Percentiles rank a stretch among this genome's conserved stretches.
Evolutionary conservation across 2,329 filamentous ascomycete species (phyloP).

Genomic region (Tympanopsis confertula): DNA sequence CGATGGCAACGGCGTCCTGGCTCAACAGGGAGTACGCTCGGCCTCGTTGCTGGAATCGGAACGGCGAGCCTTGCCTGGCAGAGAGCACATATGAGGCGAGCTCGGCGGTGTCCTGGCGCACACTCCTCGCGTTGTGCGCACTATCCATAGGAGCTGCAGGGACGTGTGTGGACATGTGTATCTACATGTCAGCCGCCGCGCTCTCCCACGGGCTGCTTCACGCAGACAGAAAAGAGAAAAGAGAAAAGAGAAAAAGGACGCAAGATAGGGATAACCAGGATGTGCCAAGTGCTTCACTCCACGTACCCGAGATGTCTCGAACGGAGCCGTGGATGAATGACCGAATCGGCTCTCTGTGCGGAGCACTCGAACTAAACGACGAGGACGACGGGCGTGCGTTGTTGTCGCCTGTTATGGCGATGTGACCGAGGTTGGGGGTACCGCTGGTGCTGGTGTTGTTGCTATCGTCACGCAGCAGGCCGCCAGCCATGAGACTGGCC

Average conservation of each 20-base stretch:
- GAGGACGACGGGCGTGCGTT: constrained; percentile 15
- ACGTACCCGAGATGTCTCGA: too few relatives aligned
- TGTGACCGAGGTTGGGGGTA: too few relatives aligned
- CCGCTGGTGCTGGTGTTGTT: too few relatives aligned
- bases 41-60: constrained; percentile 4
- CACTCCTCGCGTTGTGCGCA: constrained; percentile 63
- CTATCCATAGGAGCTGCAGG: constrained; percentile 46
- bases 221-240: too few relatives aligned
- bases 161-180: constrained; percentile 8
- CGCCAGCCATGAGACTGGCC: too few relatives aligned
- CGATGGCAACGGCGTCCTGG: constrained; percentile 5
- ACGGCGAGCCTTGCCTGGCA: constrained; percentile 33
- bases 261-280: too few relatives aligned
- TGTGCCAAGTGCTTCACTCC: too few relatives aligned
- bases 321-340: constrained; percentile 61
- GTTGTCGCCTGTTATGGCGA: background rate
- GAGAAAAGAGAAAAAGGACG: too few relatives aligned
- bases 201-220: too few relatives aligned
- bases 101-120: constrained; percentile 79
- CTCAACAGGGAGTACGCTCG: background rate
- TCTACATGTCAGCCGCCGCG: too few relatives aligned
- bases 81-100: constrained; percentile 72
- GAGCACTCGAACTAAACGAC: constrained; percentile 21
- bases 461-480: too few relatives aligned
- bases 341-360: constrained; percentile 53